Base-by-base conservation (phyloP, 129 eudicot species). In the Chrysanthemum lavandulifolium region DNA sequence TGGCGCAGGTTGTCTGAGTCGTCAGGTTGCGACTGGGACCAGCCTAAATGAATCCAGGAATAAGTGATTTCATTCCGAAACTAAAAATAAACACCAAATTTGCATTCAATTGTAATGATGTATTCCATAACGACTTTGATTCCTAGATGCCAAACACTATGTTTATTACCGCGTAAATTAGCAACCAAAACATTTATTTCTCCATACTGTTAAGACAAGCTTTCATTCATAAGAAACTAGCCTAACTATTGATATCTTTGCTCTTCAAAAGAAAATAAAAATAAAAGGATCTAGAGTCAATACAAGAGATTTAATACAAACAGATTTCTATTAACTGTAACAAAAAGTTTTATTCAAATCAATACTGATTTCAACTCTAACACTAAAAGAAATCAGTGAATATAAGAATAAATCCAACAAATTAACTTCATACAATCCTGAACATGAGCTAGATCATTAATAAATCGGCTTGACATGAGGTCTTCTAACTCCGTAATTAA, bases 341-440 rank as follows among this genome's bases (percentile, higher is more conserved):
- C 10, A 0, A 14, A 58, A 1, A 19, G 0, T 6, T 6, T 6
- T n/a, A 58, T 3, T 58, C 21, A n/a, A 15, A 69, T 14, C 5
- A 70, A 70, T 15, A 15, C 15, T 13, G 75, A 71, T 40, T 40
- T 40, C 65, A 48, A 43, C 64, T 29, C 66, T 40, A 43, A 25
- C 43, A 5, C 58, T 67, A 67, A 19, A 19, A 15, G n/a, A 45
- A 23, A 59, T 72, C 48, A 53, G 19, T 5, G 66, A 75, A 66
- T 19, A 77, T 69, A 69, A 48, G 18, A 47, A 69, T 69, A 21
- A 68, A 48, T 76, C 14, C 14, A 76, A 67, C 18, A 69, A 77
- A 60, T 14, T 51, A 7, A 18, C 16, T 47, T 55, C 25, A 65
- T 47, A 54, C 8, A 54, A 64, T 63, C 56, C 48, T 19, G 64